A percentile compares a stretch with the other conserved stretches of the same genome.
These are phyloP conservation scores for Rutstroemia sp. DNA, from an alignment of 2,329 filamentous ascomycete genomes.

Conservation along the genomic window DNA sequence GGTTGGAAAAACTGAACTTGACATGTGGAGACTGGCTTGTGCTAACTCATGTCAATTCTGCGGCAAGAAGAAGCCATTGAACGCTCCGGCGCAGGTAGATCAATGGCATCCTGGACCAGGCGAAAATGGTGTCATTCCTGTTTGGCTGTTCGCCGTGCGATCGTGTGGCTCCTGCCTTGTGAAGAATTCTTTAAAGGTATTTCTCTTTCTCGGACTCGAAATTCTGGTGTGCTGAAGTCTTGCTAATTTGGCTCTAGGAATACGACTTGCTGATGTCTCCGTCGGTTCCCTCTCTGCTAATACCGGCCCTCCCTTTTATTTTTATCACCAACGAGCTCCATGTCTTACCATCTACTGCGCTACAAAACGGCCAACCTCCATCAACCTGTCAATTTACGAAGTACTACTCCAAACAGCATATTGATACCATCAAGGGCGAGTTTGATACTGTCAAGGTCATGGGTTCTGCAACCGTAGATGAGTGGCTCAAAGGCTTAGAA, in stretches of 20 bases:
- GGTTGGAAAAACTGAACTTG: conserved; percentile 55
- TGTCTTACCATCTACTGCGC: conserved; percentile 47
- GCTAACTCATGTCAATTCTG: conserved; percentile 63
- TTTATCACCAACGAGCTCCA: conserved; percentile 55
- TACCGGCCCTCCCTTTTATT: conserved; percentile 62
- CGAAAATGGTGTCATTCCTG: conserved; percentile 47
- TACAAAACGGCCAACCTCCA: conserved; percentile 45
- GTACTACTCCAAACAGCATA: conserved; percentile 55
- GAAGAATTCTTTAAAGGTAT: conserved; percentile 56
- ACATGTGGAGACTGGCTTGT: conserved; percentile 69
- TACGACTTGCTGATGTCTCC: conserved; percentile 59
- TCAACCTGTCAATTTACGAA: conserved; percentile 50
- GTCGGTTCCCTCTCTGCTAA: conserved; percentile 50
- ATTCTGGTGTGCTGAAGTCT: neutral
- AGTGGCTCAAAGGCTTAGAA: conserved; percentile 73
- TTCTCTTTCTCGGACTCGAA: conserved; percentile 7
- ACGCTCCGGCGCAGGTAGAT: conserved; percentile 28
- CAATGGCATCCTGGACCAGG: conserved; percentile 57
- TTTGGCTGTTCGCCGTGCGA: conserved; percentile 66
- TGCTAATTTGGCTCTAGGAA: conserved; percentile 47
- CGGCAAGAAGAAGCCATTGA: conserved; percentile 33
- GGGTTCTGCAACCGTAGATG: conserved; percentile 61
- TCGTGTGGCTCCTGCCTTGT: conserved; percentile 61
- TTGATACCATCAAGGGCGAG: conserved; percentile 54
- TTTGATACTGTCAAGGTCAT: conserved; percentile 57